These are phyloP conservation scores for Fusarium xyrophilum DNA, from an alignment of 2,329 filamentous ascomycete species.

Conservation along the genomic window DNA sequence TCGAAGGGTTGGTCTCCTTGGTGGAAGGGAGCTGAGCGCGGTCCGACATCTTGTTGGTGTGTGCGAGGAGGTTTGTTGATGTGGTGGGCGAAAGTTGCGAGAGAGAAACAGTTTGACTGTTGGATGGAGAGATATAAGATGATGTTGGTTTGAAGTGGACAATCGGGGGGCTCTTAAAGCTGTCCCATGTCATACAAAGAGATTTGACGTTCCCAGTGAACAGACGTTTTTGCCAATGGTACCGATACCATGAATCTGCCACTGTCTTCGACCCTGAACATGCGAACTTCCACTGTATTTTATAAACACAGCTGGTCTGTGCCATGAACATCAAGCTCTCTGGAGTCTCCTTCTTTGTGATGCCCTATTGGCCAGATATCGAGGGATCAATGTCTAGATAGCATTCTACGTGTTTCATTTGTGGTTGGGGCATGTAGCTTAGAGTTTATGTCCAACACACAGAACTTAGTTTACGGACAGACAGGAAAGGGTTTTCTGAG, in stretches of 20 bases:
- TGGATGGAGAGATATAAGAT: rapidly evolving
- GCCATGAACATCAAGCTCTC: neutral
- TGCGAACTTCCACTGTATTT: neutral
- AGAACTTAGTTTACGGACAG: neutral
- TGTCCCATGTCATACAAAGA: rapidly evolving
- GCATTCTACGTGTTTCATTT: neutral
- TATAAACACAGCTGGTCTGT: neutral
- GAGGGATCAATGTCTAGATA: neutral
- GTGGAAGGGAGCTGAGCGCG: too few relatives aligned
- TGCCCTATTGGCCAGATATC: rapidly evolving
- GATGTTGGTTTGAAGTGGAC: neutral
- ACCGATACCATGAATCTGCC: too few relatives aligned
- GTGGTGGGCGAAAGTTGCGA: neutral
- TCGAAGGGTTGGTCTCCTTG: neutral
- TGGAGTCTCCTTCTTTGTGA: neutral
- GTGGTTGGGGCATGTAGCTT: rapidly evolving
- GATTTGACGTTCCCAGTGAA: neutral
- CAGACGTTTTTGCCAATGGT: neutral
- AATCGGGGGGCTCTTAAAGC: neutral
- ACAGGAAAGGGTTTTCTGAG: rapidly evolving
- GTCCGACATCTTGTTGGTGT: neutral
- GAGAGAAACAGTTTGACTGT: neutral
- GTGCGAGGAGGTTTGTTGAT: neutral
- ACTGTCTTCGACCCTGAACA: neutral
- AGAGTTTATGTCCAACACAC: neutral